A percentile compares a stretch with the other conserved stretches of the same genome.
Evolutionary conservation across 345 rosid genomes (phyloP).

Genomic region (Hibiscus mutabilis): DNA sequence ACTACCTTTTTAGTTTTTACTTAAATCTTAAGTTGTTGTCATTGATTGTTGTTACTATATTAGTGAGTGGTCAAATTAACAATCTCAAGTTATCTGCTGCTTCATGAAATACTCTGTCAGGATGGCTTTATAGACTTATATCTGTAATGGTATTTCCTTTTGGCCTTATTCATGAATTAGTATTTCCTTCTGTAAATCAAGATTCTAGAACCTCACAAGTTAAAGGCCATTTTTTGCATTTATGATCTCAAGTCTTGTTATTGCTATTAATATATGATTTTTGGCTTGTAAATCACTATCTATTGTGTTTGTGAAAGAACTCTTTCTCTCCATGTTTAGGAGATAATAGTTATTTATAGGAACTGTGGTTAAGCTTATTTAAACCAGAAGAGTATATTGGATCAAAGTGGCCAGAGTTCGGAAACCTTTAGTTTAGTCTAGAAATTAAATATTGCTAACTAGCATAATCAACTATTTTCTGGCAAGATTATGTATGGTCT

Average conservation of each 20-base stretch:
- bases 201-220: neutral
- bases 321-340: neutral
- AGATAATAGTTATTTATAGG: neutral
- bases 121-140: neutral
- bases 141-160: neutral
- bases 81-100: neutral
- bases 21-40: neutral
- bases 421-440: neutral
- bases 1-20: neutral
- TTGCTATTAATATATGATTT: neutral
- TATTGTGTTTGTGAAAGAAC: neutral
- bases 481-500: too few species aligned
- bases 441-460: neutral
- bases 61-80: neutral
- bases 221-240: neutral
- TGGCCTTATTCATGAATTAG: neutral
- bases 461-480: neutral
- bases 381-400: neutral
- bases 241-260: neutral
- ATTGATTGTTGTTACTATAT: neutral
- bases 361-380: neutral
- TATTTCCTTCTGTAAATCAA: neutral
- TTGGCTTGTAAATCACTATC: neutral
- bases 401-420: neutral
- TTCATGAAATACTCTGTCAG: neutral